Percentiles rank a stretch among this genome's conserved stretches.
Evolutionary conservation across 495 filamentous ascomycete genomes (phyloP).

Genomic region (Penicillium robsamsonii): DNA sequence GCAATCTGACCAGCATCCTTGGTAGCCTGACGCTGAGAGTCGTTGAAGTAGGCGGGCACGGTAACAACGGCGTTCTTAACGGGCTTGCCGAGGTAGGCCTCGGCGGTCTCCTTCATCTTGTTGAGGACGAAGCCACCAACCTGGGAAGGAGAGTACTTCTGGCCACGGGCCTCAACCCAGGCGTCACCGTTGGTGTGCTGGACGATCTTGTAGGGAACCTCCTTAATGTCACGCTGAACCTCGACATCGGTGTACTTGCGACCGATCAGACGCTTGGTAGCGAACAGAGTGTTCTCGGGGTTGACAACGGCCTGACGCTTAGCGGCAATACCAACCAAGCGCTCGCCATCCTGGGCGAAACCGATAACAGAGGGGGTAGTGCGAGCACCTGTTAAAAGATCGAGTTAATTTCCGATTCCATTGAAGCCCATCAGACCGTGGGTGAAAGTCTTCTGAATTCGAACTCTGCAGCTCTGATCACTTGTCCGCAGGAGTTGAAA

Average conservation of each 20-base stretch:
- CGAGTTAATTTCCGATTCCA: conserved; percentile 15
- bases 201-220: conserved; percentile 99
- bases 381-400: conserved; percentile 64
- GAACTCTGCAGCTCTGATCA: conserved; percentile 13
- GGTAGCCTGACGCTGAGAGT: conserved; percentile 95
- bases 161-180: conserved; percentile 92
- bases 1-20: conserved; percentile 97
- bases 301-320: conserved; percentile 99
- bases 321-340: conserved; percentile 94
- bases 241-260: conserved; percentile 96
- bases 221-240: conserved; percentile 96
- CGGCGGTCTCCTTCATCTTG: conserved; percentile 99
- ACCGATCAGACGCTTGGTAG: conserved; percentile 98
- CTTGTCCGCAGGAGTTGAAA: conserved; percentile 13
- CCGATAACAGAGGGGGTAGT: conserved; percentile 97
- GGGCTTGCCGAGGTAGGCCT: conserved; percentile 82
- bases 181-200: conserved; percentile 98
- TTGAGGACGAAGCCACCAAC: conserved; percentile 95
- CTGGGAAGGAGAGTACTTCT: conserved; percentile 98
- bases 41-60: conserved; percentile 97
- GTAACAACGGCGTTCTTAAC: conserved; percentile 96
- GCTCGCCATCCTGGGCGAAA: conserved; percentile 96
- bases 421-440: background rate
- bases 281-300: conserved; percentile 98
- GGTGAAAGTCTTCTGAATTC: background rate